Evolutionary conservation across 305 asterid species (phyloP), one percentile per base, ranked within the genome.

Genomic region (Lippia alba): DNA sequence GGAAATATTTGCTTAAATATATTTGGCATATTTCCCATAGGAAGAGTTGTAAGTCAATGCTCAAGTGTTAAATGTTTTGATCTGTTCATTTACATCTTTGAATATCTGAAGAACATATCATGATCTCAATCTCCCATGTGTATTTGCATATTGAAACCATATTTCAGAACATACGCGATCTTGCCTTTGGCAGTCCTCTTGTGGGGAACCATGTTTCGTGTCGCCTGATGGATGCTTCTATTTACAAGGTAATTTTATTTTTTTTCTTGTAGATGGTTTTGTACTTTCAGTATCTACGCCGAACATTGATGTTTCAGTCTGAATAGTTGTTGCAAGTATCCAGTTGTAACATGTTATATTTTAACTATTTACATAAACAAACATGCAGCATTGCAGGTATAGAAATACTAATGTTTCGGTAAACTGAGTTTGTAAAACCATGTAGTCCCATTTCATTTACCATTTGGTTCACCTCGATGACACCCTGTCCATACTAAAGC

Each of bases 1-100:
- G 99, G 99, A 81, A 86, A 75, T 73, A 84, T 94, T 66, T 88
- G 94, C 85, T 91, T 94, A 39, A 90, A 89, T 77, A 88, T 94
- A 69, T 94, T 94, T 82, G 99, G 99, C 83, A 88, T 90, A 81
- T 94, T 94, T 78, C 96, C 87, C 69, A 83, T 94, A 57, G 99
- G 97, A 84, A 90, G 84, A 86, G 80, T 90, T 71, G 99, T 94
- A 80, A 90, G 99, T 88, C 67, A 69, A 74, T 74, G 61, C 46
- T 61, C 62, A 15, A 39, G 67, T 45, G 78, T 20, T 49, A 74
- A 63, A 45, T 61, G 40, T 46, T 66, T 57, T 18, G 20, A 30
- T 55, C 62, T 39, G 10, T 64, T 62, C 64, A 33, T 80, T 44
- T 17, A 51, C 18, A 19, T 46, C 16, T 67, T 73, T 61, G 68